These are phyloP conservation scores for Escovopsis sp. DNA, from an alignment of 2,329 filamentous ascomycete species.

Conservation along the genomic window DNA sequence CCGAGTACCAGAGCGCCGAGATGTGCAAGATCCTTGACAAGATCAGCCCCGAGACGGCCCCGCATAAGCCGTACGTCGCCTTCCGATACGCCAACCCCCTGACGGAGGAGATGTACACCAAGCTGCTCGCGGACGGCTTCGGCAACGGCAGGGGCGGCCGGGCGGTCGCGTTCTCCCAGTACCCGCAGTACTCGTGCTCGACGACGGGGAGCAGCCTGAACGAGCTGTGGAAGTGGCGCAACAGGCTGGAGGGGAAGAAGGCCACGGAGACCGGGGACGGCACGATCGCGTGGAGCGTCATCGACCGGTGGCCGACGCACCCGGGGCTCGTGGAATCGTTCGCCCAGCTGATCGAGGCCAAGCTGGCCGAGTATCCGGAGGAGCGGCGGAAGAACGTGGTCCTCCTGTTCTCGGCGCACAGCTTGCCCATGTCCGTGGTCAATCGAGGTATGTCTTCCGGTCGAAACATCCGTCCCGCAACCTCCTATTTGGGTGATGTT, in stretches of 20 bases:
- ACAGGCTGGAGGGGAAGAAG: constrained; percentile 67
- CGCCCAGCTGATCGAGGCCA: constrained; percentile 79
- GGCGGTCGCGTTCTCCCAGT: constrained; percentile 94
- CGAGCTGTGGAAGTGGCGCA: constrained; percentile 95
- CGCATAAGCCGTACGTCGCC: constrained; percentile 93
- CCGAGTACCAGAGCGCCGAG: constrained; percentile 79
- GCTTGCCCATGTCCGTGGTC: constrained; percentile 90
- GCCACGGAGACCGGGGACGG: constrained; percentile 41
- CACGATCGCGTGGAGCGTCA: constrained; percentile 87
- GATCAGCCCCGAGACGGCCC: constrained; percentile 81
- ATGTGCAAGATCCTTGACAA: constrained; percentile 97
- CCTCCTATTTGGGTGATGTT: too few relatives aligned
- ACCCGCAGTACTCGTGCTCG: constrained; percentile 95
- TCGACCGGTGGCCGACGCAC: constrained; percentile 94
- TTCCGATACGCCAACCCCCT: constrained; percentile 90
- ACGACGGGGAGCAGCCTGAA: constrained; percentile 94
- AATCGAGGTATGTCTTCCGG: constrained; percentile 51
- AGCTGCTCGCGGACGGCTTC: constrained; percentile 76
- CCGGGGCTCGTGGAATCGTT: constrained; percentile 81
- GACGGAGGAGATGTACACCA: constrained; percentile 85
- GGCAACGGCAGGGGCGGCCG: constrained; percentile 79
- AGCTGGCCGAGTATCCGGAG: constrained; percentile 68
- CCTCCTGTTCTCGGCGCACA: constrained; percentile 88
- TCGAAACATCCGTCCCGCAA: too few relatives aligned
- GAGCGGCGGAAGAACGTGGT: constrained; percentile 69